Evolutionary conservation across 495 filamentous ascomycete species (phyloP).

Genomic region (Lophium mytilinum): DNA sequence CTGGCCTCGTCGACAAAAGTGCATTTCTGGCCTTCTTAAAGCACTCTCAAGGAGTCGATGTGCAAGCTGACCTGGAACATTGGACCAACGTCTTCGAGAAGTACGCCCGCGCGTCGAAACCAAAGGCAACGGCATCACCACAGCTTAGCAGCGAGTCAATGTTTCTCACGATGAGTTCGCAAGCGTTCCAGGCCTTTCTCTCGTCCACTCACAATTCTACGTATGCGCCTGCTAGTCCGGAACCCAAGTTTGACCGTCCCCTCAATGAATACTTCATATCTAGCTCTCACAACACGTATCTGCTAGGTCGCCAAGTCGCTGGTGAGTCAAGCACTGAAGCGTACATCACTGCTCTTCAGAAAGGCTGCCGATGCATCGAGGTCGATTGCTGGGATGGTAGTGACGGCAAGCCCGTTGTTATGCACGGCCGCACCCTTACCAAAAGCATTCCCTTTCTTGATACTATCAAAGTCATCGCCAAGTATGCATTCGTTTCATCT

Average conservation of each 20-base stretch:
- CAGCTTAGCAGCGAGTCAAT: slow-evolving; percentile 30
- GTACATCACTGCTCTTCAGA: slow-evolving; percentile 82
- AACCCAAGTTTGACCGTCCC: slow-evolving; percentile 64
- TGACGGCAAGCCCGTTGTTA: slow-evolving; percentile 77
- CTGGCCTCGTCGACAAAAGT: slow-evolving; percentile 52
- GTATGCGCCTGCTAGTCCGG: slow-evolving; percentile 32
- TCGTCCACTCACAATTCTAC: slow-evolving; percentile 58
- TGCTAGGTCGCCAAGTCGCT: slow-evolving; percentile 80
- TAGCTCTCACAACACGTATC: slow-evolving; percentile 96
- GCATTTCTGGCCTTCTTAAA: slow-evolving; percentile 66
- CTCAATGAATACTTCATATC: slow-evolving; percentile 98
- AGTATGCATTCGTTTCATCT: slow-evolving; percentile 79
- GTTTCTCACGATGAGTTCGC: slow-evolving; percentile 55
- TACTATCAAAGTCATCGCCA: slow-evolving; percentile 84
- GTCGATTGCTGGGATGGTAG: slow-evolving; percentile 96
- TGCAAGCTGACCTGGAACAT: slow-evolving; percentile 51
- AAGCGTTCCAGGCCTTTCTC: slow-evolving; percentile 68
- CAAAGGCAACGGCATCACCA: slow-evolving; percentile 32
- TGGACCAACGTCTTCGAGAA: slow-evolving; percentile 72
- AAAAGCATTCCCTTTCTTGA: slow-evolving; percentile 78
- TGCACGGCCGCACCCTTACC: slow-evolving; percentile 83
- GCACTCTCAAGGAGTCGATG: slow-evolving; percentile 64
- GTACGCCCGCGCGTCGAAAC: slow-evolving; percentile 56
- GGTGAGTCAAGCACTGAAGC: slow-evolving; percentile 87
- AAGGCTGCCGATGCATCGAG: slow-evolving; percentile 89